These are phyloP conservation scores for Aspergillus intermedius DNA, from an alignment of 2,329 filamentous ascomycete genomes.

Conservation along the genomic window DNA sequence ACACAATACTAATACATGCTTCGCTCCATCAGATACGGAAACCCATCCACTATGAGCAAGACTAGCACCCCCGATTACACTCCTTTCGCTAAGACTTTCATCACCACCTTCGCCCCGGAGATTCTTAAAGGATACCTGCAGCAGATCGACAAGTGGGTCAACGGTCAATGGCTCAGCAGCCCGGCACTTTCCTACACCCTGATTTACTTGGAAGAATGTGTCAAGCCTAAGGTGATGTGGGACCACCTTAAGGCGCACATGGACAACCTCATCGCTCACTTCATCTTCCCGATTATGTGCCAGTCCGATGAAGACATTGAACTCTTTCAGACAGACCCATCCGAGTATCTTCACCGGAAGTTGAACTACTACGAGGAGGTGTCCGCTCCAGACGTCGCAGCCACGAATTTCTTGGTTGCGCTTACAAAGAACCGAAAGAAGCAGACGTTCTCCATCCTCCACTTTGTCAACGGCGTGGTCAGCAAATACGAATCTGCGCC, in stretches of 20 bases:
- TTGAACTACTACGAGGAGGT: constrained; percentile 98
- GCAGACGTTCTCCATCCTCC: constrained; percentile 89
- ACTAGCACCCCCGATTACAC: constrained; percentile 69
- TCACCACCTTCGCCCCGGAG: constrained; percentile 83
- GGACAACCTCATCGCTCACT: constrained; percentile 85
- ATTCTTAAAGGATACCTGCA: constrained; percentile 91
- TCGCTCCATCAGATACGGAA: constrained; percentile 65
- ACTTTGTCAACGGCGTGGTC: constrained; percentile 91
- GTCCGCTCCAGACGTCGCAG: constrained; percentile 87
- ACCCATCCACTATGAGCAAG: constrained; percentile 67
- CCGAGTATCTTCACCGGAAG: constrained; percentile 94
- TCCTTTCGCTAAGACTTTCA: constrained; percentile 84
- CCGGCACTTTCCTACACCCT: constrained; percentile 89
- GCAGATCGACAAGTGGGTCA: constrained; percentile 98
- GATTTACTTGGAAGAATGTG: constrained; percentile 92
- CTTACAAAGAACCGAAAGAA: constrained; percentile 91
- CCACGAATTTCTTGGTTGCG: constrained; percentile 92
- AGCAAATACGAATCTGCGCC: constrained; percentile 82
- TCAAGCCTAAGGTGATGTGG: constrained; percentile 97
- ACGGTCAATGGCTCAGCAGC: constrained; percentile 90
- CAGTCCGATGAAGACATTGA: constrained; percentile 87
- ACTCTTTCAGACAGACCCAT: constrained; percentile 87
- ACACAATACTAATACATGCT: constrained; percentile 3
- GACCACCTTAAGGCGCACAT: constrained; percentile 86
- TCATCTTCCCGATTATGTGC: constrained; percentile 92